Evolutionary conservation across 2,329 filamentous ascomycete genomes (phyloP).

Genomic region (Arachnopeziza araneosa): DNA sequence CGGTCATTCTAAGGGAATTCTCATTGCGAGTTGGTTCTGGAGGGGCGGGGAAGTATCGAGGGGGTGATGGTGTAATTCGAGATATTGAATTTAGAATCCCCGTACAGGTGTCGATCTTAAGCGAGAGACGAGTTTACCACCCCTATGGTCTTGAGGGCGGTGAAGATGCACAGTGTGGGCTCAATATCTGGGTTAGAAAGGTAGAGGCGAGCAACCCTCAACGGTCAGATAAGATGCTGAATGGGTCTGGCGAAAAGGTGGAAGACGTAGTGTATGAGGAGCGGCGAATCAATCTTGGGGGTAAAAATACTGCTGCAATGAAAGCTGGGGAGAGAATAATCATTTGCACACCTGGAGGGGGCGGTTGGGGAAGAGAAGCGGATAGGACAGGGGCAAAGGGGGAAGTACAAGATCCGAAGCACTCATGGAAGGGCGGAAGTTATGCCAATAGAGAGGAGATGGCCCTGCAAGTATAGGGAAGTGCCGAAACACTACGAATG

Average conservation of each 20-base stretch:
- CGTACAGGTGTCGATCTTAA: constrained; percentile 72
- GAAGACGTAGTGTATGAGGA: constrained; percentile 43
- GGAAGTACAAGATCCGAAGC: constrained; percentile 50
- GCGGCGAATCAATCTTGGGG: constrained; percentile 65
- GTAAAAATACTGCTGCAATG: constrained; percentile 77
- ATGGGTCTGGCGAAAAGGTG: constrained; percentile 17
- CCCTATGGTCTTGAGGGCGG: constrained; percentile 84
- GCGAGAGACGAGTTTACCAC: constrained; percentile 67
- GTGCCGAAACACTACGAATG: too few relatives aligned
- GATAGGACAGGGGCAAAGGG: constrained; percentile 41
- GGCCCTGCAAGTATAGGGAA: constrained; percentile 48
- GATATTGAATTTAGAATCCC: constrained; percentile 79
- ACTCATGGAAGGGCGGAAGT: constrained; percentile 55
- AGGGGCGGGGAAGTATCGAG: constrained; percentile 58
- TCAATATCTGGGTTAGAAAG: constrained; percentile 82
- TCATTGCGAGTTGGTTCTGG: constrained; percentile 56
- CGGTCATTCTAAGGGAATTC: constrained; percentile 68
- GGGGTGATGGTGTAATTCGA: constrained; percentile 71
- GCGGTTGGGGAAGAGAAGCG: constrained; percentile 52
- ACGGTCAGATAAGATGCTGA: constrained; percentile 35
- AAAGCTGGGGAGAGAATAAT: constrained; percentile 72
- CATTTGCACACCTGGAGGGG: constrained; percentile 71
- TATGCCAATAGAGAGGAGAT: constrained; percentile 51
- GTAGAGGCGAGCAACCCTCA: constrained; percentile 54
- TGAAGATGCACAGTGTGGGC: constrained; percentile 68